These are phyloP conservation scores for Rhodotorula sp. DNA, from an alignment of 1,284 basidiomycete genomes.

Conservation along the genomic window DNA sequence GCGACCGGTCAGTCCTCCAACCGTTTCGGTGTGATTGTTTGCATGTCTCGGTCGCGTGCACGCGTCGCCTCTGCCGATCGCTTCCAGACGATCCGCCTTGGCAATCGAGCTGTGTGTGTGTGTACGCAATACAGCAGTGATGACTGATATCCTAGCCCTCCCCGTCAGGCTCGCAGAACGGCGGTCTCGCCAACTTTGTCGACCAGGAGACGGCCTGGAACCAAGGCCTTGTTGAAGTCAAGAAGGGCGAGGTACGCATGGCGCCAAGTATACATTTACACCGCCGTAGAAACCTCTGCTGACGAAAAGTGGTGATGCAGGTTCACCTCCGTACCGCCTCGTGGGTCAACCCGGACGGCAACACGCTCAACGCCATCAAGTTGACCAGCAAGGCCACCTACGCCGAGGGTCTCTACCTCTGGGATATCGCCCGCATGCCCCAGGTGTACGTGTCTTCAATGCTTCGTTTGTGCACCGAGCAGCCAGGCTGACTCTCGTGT, in stretches of 20 bases:
- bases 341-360: not conserved
- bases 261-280: not conserved
- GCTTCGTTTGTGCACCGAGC: not conserved
- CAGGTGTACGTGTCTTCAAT: not conserved
- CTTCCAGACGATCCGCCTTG: not conserved
- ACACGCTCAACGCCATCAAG: slow-evolving; percentile 9
- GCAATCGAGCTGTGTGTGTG: too few relatives aligned
- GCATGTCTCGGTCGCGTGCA: not conserved
- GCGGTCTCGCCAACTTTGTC: slow-evolving; percentile 23
- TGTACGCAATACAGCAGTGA: too few relatives aligned
- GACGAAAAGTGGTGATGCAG: not conserved
- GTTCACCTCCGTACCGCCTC: slow-evolving; percentile 21
- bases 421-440: slow-evolving; percentile 26
- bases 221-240: slow-evolving; percentile 19
- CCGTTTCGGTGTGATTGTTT: not conserved
- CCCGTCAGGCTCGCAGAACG: slow-evolving; percentile 4
- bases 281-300: not conserved
- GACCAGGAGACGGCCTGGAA: slow-evolving; percentile 2
- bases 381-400: slow-evolving; percentile 21
- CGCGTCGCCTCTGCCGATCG: not conserved
- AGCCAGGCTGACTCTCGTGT: not conserved
- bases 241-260: slow-evolving; percentile 9
- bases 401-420: slow-evolving; percentile 22
- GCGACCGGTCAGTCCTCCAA: not conserved
- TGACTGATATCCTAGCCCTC: too few relatives aligned